Conservation (phyloP, 2,329 filamentous ascomycete genomes). For the Chaetomium olivaceum region DNA sequence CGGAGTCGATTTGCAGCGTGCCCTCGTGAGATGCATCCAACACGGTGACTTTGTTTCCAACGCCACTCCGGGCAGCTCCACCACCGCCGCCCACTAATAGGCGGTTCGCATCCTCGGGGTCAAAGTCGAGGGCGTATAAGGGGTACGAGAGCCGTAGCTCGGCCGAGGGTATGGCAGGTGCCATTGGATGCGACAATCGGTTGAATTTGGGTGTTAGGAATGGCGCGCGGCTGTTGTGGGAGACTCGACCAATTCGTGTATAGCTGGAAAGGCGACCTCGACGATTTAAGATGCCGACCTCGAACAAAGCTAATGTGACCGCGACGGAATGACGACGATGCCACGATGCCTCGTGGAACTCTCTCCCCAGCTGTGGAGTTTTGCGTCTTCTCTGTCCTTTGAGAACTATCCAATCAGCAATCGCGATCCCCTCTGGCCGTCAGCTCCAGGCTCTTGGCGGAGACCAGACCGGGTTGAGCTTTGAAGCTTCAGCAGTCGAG, state of each 20-base stretch:
- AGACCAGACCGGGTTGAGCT: conserved; percentile 9
- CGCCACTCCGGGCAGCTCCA: conserved; percentile 76
- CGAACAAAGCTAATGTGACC: background rate
- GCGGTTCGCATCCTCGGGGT: conserved; percentile 72
- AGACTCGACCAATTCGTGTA: background rate
- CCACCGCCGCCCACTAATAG: conserved; percentile 86
- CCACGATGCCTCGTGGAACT: conserved; percentile 1
- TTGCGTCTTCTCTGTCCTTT: conserved; percentile 18
- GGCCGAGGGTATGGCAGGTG: conserved; percentile 48
- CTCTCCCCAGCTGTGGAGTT: background rate
- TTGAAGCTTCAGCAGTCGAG: background rate
- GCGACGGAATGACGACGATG: conserved; percentile 5
- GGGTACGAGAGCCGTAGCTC: conserved; percentile 76
- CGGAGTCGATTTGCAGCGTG: conserved; percentile 64
- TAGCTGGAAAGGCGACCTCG: background rate
- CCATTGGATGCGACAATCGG: conserved; percentile 27
- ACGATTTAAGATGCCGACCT: background rate
- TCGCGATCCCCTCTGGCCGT: background rate
- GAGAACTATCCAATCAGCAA: conserved; percentile 13
- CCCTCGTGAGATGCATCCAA: conserved; percentile 68
- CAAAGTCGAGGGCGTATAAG: conserved; percentile 84
- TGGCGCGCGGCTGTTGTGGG: background rate
- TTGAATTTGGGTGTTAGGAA: background rate
- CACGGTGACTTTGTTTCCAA: conserved; percentile 81
- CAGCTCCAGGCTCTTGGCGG: conserved; percentile 3